phyloP scores from a whole-genome alignment of 768 basidiomycete genomes.

The Tylopilus subfusipes region DNA sequence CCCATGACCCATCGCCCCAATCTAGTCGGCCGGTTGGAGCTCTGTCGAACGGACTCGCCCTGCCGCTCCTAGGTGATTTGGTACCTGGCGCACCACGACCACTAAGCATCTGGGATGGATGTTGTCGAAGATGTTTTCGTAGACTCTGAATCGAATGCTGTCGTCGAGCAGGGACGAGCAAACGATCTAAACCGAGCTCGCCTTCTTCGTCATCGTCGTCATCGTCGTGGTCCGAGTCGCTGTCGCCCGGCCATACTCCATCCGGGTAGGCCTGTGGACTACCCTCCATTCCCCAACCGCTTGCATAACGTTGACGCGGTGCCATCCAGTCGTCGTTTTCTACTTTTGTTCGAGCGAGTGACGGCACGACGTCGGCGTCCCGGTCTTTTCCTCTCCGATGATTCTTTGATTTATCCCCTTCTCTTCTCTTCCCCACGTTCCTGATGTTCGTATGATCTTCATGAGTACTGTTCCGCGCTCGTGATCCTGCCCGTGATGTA shows the following conservation, averaged over 20 bases:
- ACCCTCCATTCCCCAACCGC: constrained; percentile 31
- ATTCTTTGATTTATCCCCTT: constrained; percentile 16
- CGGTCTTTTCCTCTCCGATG: constrained; percentile 28
- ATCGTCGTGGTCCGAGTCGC: constrained; percentile 34
- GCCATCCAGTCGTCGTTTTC: constrained; percentile 56
- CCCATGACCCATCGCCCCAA: constrained; percentile 24
- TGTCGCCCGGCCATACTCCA: constrained; percentile 20
- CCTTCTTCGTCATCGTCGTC: constrained; percentile 48
- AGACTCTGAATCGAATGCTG: constrained; percentile 74
- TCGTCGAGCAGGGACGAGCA: constrained; percentile 67
- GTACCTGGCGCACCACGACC: constrained; percentile 14
- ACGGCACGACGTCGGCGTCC: constrained; percentile 46
- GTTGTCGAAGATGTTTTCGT: constrained; percentile 52
- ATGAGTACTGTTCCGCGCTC: constrained; percentile 27
- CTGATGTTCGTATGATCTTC: constrained; percentile 13
- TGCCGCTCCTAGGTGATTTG: constrained; percentile 17
- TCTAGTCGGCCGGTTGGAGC: constrained; percentile 3
- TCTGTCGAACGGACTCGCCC: constrained; percentile 16
- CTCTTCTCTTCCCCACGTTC: constrained; percentile 26
- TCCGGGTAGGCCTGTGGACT: constrained; percentile 12
- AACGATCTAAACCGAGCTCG: constrained; percentile 61
- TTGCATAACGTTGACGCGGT: constrained; percentile 33
- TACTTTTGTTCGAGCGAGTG: constrained; percentile 54
- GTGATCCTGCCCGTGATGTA: constrained; percentile 56
- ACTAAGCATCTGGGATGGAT: constrained; percentile 3